phyloP scores from a whole-genome alignment of 306 rosid genomes.

The Pyrus communis region DNA sequence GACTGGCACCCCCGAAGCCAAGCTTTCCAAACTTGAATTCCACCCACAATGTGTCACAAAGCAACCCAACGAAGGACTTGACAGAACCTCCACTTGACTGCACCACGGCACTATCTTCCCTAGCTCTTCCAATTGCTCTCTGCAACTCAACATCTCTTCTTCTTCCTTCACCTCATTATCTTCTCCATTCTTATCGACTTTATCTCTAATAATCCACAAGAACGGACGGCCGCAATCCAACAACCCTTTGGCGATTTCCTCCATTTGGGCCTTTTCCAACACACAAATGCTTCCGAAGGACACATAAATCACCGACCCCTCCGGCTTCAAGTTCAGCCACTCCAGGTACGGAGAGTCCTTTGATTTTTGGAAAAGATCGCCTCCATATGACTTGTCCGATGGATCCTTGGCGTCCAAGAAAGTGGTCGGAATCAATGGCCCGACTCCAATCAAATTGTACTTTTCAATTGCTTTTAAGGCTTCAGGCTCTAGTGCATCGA shows the following conservation, averaged over 20 bases:
- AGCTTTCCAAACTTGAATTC: slow-evolving; percentile 29
- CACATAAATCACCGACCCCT: slow-evolving; percentile 17
- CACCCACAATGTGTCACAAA: slow-evolving; percentile 35
- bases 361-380: slow-evolving; percentile 1
- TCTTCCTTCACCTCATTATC: neutral
- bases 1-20: slow-evolving; percentile 20
- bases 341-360: neutral
- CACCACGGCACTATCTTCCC: slow-evolving; percentile 33
- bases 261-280: slow-evolving; percentile 13
- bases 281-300: slow-evolving; percentile 22
- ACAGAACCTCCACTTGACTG: slow-evolving; percentile 23
- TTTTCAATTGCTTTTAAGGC: slow-evolving; percentile 12
- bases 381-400: neutral
- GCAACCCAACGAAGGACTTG: slow-evolving; percentile 15
- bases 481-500: slow-evolving; percentile 19
- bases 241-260: slow-evolving; percentile 19
- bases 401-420: slow-evolving; percentile 10
- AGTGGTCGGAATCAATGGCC: slow-evolving; percentile 17
- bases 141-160: neutral
- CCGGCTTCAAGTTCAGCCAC: slow-evolving; percentile 20
- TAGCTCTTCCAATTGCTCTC: slow-evolving; percentile 10
- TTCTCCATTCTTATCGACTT: neutral
- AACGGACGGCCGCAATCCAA: slow-evolving; percentile 11
- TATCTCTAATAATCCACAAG: slow-evolving; percentile 23
- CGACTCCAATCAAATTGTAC: slow-evolving; percentile 17